Evolutionary conservation across 306 rosid species (phyloP), one percentile per base, ranked within the genome.

Genomic region (Crotalaria pallida): DNA sequence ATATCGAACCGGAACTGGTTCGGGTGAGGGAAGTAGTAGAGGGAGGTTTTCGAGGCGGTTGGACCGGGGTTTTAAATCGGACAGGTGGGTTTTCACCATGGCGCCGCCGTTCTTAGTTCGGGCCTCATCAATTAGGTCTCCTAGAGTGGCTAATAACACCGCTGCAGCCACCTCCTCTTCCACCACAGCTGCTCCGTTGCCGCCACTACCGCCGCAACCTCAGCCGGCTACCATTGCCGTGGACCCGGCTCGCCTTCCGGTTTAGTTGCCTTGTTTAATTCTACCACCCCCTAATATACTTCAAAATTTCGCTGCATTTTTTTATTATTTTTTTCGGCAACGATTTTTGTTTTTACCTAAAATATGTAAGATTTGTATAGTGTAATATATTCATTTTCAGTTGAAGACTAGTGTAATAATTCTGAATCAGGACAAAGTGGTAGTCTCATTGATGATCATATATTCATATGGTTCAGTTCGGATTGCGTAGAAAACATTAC

Each of bases 81-180:
- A 91, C 77, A 79, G 92, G 9, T 94, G 99, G 99, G 84, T 84
- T 43, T 91, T 91, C 45, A 71, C 89, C 0, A 84, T 75, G 89
- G 79, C 91, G 38, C 92, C 96, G 2, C 84, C 94, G 3, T 94
- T 94, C 57, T 72, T 94, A 0, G 76, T 83, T 0, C 83, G 97
- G 73, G 89, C 88, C 16, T 83, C 92, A 3, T 91, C 97, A 1
- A 66, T 91, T 10, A 84, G 81, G 77, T 81, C 96, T 0, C 91
- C 92, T 0, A 86, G 71, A 65, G 82, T 84, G 26, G 82, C 75
- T 13, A 76, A 53, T 17, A 78, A 64, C 1, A 72, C 45, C 2
- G 86, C 69, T 0, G 97, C 71, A 45, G 79, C 79, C 3, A 69
- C 80, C 0, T 86, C 92, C 1, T n/a, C 23, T 22, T 77, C 79